Percentiles rank a stretch among this genome's conserved stretches.
These are phyloP conservation scores for Colletotrichum lentis DNA, from an alignment of 2,329 filamentous ascomycete species.

Conservation along the genomic window DNA sequence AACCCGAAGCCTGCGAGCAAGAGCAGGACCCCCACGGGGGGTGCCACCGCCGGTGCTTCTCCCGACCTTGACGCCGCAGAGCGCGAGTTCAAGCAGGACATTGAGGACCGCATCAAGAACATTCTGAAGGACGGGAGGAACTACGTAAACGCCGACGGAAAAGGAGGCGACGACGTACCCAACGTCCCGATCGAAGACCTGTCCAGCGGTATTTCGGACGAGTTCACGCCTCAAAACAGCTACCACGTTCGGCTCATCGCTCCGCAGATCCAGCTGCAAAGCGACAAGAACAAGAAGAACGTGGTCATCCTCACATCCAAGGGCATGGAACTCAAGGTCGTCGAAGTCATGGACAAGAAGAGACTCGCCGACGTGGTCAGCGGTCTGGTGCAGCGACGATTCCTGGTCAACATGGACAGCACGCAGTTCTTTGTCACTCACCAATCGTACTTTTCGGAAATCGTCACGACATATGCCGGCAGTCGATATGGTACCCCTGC, in stretches of 20 bases:
- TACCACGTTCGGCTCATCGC: conserved; percentile 96
- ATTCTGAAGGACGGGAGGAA: conserved; percentile 84
- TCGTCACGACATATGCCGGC: conserved; percentile 92
- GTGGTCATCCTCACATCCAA: conserved; percentile 97
- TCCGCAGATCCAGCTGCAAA: conserved; percentile 96
- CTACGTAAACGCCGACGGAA: conserved; percentile 78
- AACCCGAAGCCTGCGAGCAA: conserved; percentile 43
- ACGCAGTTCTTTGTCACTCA: conserved; percentile 98
- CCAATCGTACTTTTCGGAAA: conserved; percentile 85
- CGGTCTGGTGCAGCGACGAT: conserved; percentile 92
- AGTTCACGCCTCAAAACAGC: conserved; percentile 89
- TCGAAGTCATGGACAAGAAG: conserved; percentile 96
- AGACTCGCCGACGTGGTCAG: conserved; percentile 91
- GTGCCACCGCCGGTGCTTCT: conserved; percentile 40
- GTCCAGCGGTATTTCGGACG: conserved; percentile 79
- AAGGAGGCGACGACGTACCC: conserved; percentile 41
- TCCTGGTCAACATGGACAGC: conserved; percentile 95
- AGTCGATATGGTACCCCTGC: conserved; percentile 88
- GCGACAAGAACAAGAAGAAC: conserved; percentile 96
- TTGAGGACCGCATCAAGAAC: conserved; percentile 86
- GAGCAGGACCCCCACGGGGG: conserved; percentile 41
- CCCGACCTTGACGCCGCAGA: conserved; percentile 55
- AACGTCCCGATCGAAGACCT: conserved; percentile 66
- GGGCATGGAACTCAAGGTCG: conserved; percentile 96
- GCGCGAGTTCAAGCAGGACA: conserved; percentile 68